Evolutionary conservation across 352 stramenopile species (phyloP), one percentile per base, ranked within the genome.

Genomic region (Globisporangium takayamanum): DNA sequence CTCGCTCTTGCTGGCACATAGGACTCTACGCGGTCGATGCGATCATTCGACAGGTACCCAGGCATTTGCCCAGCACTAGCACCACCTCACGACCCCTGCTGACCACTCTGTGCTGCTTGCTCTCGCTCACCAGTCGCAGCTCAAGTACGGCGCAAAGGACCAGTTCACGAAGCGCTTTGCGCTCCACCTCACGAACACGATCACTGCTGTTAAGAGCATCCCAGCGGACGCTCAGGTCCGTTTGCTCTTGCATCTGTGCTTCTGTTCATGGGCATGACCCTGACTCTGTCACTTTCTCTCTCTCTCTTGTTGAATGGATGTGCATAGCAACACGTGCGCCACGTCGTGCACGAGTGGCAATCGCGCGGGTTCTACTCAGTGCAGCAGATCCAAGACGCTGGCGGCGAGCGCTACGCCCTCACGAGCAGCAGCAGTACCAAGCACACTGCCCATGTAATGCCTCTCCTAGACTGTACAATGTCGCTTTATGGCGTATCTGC

Each of bases 341-440:
- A 88, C 50, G 79, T 94, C 55, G 70, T 94, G 50, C 67, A 88
- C 39, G 84, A 94, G 63, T 94, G 84, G 84, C 72, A 88, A 50
- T 76, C 81, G 46, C 73, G 82, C 30, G 79, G 74, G 3, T 77
- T 89, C 62, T 94, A 90, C 61, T 78, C 75, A n/a, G 18, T 62
- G 2, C 67, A 70, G 28, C 63, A 87, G 42, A 83, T 94, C 52
- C 72, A 89, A 68, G 64, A 85, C 39, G 78, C 71, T 18, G 84
- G 84, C 14, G 84, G 82, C 47, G 53, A 59, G 30, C 53, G 66
- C 5, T 82, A 67, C 44, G 72, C 63, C 0, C 44, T 78, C 26
- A 68, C 63, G 47, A 70, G 60, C 57, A 59, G 16, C 7, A 55
- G 16, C 55, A 33, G 46, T 26, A 63, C 3, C 50, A 50, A 47